Conservation (phyloP, 192 early-diverging fungal genomes). For the Entomortierella beljakovae region DNA sequence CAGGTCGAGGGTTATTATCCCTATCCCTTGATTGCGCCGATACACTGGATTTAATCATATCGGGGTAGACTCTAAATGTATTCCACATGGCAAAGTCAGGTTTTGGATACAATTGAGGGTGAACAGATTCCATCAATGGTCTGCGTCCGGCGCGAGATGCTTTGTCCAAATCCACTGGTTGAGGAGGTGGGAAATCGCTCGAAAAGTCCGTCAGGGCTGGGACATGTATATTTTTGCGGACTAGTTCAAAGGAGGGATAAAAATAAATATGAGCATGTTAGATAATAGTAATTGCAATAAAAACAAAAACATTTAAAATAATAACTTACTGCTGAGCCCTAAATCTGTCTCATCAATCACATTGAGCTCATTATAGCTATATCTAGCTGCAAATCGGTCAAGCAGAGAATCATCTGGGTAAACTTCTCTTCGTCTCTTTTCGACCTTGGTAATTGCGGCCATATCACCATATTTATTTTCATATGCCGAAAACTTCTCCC, state of each 20-base stretch:
- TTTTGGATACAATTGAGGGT: constrained; percentile 75
- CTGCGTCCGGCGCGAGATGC: constrained; percentile 40
- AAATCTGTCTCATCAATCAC: constrained; percentile 80
- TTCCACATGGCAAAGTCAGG: constrained; percentile 82
- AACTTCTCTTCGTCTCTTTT: constrained; percentile 80
- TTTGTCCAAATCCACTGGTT: constrained; percentile 42
- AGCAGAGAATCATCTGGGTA: constrained; percentile 75
- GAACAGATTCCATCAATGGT: constrained; percentile 67
- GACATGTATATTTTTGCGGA: constrained; percentile 50
- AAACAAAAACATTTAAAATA: neutral
- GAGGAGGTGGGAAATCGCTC: constrained; percentile 52
- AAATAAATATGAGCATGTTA: neutral
- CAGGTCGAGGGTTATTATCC: constrained; percentile 15
- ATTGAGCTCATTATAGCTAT: constrained; percentile 82
- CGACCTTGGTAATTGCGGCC: constrained; percentile 75
- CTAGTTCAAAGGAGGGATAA: no score
- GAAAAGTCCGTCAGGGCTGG: constrained; percentile 45
- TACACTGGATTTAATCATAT: constrained; percentile 35
- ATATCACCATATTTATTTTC: constrained; percentile 93
- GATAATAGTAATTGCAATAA: neutral
- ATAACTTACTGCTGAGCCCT: constrained; percentile 68
- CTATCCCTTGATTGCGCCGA: neutral
- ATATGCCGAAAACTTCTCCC: constrained; percentile 86
- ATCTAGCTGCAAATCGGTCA: constrained; percentile 74
- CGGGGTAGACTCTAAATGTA: constrained; percentile 59